Conservation (phyloP, 2,329 filamentous ascomycete genomes). For the Colletotrichum sp. region DNA sequence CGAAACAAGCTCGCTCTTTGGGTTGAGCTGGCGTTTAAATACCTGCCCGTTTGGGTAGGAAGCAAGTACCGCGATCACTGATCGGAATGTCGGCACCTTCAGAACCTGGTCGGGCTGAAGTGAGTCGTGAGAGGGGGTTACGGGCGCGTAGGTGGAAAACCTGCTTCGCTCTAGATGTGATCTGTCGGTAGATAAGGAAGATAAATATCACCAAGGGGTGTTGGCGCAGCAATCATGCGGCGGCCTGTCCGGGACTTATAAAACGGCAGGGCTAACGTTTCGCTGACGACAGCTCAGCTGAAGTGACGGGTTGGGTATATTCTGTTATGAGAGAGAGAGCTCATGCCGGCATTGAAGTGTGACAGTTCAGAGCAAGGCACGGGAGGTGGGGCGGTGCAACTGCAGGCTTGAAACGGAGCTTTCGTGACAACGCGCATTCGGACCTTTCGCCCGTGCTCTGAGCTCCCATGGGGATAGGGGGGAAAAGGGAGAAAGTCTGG, state of each 20-base stretch:
- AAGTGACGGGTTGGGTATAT: not conserved
- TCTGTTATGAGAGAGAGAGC: not conserved
- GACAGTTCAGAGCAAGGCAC: constrained; percentile 6
- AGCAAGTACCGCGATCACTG: not conserved
- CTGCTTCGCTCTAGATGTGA: not conserved
- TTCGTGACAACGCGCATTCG: constrained; percentile 11
- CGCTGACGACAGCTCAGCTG: not conserved
- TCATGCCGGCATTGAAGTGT: constrained; percentile 13
- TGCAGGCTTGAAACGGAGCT: constrained; percentile 19
- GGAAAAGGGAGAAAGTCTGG: not conserved
- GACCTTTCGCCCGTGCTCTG: constrained; percentile 8
- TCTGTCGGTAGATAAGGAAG: not conserved
- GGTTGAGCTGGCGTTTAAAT: not conserved
- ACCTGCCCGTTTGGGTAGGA: not conserved
- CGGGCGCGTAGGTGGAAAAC: not conserved
- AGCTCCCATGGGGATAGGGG: not conserved
- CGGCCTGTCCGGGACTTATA: not conserved
- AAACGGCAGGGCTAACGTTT: not conserved
- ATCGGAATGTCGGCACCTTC: not conserved
- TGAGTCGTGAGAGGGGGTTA: not conserved
- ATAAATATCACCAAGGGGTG: not conserved
- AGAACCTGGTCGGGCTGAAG: not conserved
- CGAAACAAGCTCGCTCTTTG: not conserved
- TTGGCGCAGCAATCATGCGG: not conserved
- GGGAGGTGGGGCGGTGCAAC: constrained; percentile 9